Evolutionary conservation across 2,329 filamentous ascomycete genomes (phyloP).

Genomic region (Alternaria triticina): DNA sequence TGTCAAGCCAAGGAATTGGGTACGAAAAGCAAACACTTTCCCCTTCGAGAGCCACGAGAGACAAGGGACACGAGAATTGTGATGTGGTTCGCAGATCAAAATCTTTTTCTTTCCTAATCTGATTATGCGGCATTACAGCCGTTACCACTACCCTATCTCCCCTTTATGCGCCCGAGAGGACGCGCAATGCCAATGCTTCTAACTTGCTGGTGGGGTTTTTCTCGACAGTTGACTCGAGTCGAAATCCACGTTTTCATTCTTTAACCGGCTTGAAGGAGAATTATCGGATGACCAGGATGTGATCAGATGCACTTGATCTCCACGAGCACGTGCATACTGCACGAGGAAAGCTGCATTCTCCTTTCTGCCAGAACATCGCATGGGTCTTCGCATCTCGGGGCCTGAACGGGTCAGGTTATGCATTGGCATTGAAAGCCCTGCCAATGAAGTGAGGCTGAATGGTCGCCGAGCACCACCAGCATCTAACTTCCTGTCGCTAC

Average conservation of each 20-base stretch:
- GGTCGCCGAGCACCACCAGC: conserved; percentile 31
- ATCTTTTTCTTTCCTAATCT: conserved; percentile 6
- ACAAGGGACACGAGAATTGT: conserved; percentile 4
- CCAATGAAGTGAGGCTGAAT: conserved; percentile 36
- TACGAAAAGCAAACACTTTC: conserved; percentile 2
- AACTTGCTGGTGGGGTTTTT: background rate
- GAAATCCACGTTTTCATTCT: conserved; percentile 10
- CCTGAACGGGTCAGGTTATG: background rate
- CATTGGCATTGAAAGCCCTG: conserved; percentile 15
- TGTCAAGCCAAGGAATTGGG: conserved; percentile 1
- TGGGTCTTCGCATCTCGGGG: conserved; percentile 5
- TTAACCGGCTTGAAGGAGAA: background rate
- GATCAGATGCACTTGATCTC: conserved; percentile 3
- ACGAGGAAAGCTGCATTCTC: conserved; percentile 16
- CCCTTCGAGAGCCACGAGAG: background rate
- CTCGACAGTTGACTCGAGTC: conserved; percentile 17
- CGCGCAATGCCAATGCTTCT: conserved; percentile 9
- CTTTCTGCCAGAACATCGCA: conserved; percentile 19
- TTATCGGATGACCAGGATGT: conserved; percentile 1
- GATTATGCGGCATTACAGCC: background rate
- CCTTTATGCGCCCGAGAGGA: conserved; percentile 12
- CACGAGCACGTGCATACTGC: conserved; percentile 13
- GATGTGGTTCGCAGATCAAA: conserved; percentile 10
- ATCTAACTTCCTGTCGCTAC: conserved; percentile 12
- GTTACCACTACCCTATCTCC: conserved; percentile 4